Conservation (phyloP, 2,329 filamentous ascomycete species). For the Ceratocystis papillata region DNA sequence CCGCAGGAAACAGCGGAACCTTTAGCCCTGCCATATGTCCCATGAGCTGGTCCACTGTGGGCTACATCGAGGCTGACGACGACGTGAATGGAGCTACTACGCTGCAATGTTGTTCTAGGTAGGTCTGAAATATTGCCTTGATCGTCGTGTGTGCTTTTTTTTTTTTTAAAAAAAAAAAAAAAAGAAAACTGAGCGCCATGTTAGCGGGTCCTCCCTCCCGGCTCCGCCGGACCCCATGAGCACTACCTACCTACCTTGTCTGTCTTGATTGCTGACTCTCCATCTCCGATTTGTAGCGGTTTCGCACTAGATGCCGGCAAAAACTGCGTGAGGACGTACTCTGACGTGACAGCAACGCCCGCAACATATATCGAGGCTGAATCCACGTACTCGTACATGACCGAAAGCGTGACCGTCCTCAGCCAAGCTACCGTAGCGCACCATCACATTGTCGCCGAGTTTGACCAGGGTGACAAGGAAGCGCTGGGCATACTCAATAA, state of each 20-base stretch:
- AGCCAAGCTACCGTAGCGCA: slow-evolving; percentile 33
- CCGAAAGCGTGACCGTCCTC: slow-evolving; percentile 30
- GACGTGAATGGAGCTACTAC: slow-evolving; percentile 32
- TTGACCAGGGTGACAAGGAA: slow-evolving; percentile 32
- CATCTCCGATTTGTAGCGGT: slow-evolving; percentile 28
- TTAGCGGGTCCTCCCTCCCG: not conserved
- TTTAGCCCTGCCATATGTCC: slow-evolving; percentile 36
- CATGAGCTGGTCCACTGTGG: slow-evolving; percentile 34
- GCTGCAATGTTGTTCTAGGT: slow-evolving; percentile 36
- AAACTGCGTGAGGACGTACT: slow-evolving; percentile 32
- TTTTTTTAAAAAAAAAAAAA: no score
- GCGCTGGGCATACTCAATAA: slow-evolving; percentile 32
- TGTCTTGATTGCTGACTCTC: slow-evolving; percentile 2
- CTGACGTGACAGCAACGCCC: slow-evolving; percentile 33
- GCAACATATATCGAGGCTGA: slow-evolving; percentile 32
- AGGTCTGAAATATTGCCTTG: slow-evolving; percentile 26
- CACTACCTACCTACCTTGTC: not conserved
- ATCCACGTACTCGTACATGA: slow-evolving; percentile 28
- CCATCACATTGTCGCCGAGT: slow-evolving; percentile 33
- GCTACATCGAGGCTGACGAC: slow-evolving; percentile 29
- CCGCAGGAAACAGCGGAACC: slow-evolving; percentile 32
- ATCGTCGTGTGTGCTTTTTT: no score
- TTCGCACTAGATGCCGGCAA: slow-evolving; percentile 31
- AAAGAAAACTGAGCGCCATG: no score
- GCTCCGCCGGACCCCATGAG: not conserved